Evolutionary conservation across 2,329 filamentous ascomycete species (phyloP).

Genomic region (Alternaria longipes): DNA sequence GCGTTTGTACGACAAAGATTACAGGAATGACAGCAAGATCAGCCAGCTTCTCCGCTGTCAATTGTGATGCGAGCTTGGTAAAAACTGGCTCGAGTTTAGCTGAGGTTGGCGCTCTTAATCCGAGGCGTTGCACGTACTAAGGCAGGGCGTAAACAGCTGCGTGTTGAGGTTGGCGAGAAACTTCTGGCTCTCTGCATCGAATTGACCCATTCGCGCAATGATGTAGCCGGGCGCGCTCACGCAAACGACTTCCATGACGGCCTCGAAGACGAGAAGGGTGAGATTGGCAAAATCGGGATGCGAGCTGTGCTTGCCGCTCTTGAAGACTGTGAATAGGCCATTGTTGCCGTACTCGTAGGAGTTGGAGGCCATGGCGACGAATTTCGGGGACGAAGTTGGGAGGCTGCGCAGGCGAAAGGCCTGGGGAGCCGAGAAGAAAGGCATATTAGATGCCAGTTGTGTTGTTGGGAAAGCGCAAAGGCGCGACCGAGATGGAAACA

Average conservation of each 20-base stretch:
- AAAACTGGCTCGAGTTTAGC: constrained; percentile 71
- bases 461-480: constrained; percentile 15
- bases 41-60: constrained; percentile 87
- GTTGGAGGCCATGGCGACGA: constrained; percentile 48
- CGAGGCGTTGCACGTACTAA: constrained; percentile 67
- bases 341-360: constrained; percentile 43
- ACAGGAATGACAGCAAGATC: constrained; percentile 94
- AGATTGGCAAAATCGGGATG: constrained; percentile 76
- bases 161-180: constrained; percentile 97
- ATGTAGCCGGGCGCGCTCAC: constrained; percentile 95
- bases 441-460: constrained; percentile 32
- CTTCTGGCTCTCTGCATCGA: constrained; percentile 95
- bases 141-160: constrained; percentile 93
- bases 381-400: constrained; percentile 29
- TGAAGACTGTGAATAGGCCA: constrained; percentile 40
- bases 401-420: constrained; percentile 50
- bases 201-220: constrained; percentile 87
- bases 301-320: constrained; percentile 48
- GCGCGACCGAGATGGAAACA: constrained; percentile 22
- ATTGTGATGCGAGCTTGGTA: constrained; percentile 92
- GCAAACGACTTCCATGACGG: constrained; percentile 93
- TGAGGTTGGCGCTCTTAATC: neutral
- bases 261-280: constrained; percentile 87
- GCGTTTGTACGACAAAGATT: constrained; percentile 88
- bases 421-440: constrained; percentile 44